A percentile compares a stretch with the other conserved stretches of the same genome.
Conservation (phyloP, 768 basidiomycete genomes). For the Coprinopsis cinerea region DNA sequence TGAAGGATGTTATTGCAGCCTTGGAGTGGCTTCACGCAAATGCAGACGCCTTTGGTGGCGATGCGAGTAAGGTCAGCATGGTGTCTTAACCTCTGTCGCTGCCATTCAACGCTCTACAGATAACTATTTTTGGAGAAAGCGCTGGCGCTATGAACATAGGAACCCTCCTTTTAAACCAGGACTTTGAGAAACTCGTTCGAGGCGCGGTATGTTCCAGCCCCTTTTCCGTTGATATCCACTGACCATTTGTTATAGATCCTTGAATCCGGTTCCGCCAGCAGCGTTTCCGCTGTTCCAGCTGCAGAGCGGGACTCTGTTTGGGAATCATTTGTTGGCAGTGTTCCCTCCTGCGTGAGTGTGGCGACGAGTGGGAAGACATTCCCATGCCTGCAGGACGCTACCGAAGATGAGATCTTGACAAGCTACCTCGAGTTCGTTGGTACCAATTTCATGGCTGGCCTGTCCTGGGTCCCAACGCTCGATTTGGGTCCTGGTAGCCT, state of each 20-base stretch:
- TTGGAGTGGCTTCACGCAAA: constrained; percentile 55
- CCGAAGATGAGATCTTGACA: constrained; percentile 17
- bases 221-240: not conserved
- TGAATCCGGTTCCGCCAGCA: constrained; percentile 34
- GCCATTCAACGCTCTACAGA: constrained; percentile 20
- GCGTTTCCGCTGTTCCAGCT: constrained; percentile 26
- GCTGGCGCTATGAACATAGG: constrained; percentile 47
- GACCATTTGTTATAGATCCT: constrained; percentile 26
- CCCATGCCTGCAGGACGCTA: constrained; percentile 23
- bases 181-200: constrained; percentile 25
- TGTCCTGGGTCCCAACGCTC: constrained; percentile 32
- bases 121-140: constrained; percentile 50
- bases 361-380: constrained; percentile 26
- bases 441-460: constrained; percentile 11
- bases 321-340: constrained; percentile 32
- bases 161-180: constrained; percentile 31
- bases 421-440: constrained; percentile 9
- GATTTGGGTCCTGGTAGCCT: constrained; percentile 34
- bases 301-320: constrained; percentile 28
- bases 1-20: constrained; percentile 41
- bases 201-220: constrained; percentile 21
- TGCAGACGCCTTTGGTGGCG: constrained; percentile 55
- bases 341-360: constrained; percentile 26
- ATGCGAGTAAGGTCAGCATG: constrained; percentile 24
- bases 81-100: not conserved